phyloP scores from a whole-genome alignment of 2,329 filamentous ascomycete species.

The Leptographium procerum region DNA sequence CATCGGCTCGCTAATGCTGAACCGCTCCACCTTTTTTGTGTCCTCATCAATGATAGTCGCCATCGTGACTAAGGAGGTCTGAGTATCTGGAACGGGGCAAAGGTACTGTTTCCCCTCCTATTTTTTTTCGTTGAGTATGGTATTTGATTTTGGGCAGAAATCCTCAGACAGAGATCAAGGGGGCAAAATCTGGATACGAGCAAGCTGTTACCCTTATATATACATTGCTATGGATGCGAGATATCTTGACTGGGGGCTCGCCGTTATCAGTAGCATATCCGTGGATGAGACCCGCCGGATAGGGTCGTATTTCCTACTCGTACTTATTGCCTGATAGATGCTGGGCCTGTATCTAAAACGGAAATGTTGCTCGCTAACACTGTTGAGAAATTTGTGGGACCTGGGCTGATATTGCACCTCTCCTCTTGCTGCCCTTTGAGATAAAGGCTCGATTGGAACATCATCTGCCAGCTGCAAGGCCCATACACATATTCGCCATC shows the following conservation, averaged over 20 bases:
- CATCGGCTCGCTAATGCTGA: neutral
- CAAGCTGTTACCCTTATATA: neutral
- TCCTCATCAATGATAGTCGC: neutral
- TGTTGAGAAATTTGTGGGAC: neutral
- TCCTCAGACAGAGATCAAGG: neutral
- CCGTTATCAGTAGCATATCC: neutral
- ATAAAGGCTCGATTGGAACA: neutral
- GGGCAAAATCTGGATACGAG: neutral
- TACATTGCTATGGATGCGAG: neutral
- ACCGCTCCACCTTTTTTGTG: neutral
- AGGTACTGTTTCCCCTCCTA: neutral
- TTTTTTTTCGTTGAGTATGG: neutral
- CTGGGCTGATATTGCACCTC: neutral
- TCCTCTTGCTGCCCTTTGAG: neutral
- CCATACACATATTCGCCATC: neutral
- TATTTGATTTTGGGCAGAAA: neutral
- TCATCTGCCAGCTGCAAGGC: neutral
- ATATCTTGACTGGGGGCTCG: neutral
- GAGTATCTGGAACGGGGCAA: neutral
- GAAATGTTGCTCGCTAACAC: neutral
- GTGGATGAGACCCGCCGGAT: neutral
- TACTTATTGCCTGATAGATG: neutral
- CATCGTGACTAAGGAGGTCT: neutral
- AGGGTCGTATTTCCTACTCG: neutral
- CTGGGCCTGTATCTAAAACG: neutral